Conservation (phyloP, 352 stramenopile species). For the Phytophthora crassamura region DNA sequence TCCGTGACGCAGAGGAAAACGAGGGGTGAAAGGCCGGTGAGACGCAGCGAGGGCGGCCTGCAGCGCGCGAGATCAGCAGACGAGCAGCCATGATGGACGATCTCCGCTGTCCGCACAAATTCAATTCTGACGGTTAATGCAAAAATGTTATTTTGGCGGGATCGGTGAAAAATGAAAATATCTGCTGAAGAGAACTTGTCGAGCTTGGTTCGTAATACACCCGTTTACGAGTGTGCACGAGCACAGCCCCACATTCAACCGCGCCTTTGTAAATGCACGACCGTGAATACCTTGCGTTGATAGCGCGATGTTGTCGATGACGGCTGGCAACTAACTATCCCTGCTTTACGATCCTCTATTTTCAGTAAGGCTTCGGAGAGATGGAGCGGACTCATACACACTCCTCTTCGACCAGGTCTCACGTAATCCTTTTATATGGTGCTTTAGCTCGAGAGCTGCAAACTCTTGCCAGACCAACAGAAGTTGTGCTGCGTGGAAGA, state of each 20-base stretch:
- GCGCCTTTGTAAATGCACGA: too few relatives aligned
- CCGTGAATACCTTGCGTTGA: too few relatives aligned
- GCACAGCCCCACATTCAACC: too few relatives aligned
- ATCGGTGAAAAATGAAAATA: slow-evolving; percentile 6
- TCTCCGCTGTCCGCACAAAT: slow-evolving; percentile 7
- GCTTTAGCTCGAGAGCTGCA: slow-evolving; percentile 28
- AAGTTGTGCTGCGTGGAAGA: slow-evolving; percentile 63
- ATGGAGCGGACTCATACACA: too few relatives aligned
- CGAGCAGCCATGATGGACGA: slow-evolving; percentile 20
- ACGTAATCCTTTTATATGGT: too few relatives aligned
- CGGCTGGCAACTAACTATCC: too few relatives aligned
- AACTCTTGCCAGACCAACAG: slow-evolving; percentile 56
- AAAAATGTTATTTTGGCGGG: background rate
- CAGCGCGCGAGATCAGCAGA: slow-evolving; percentile 20
- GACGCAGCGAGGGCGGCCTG: slow-evolving; percentile 7
- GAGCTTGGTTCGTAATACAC: too few relatives aligned
- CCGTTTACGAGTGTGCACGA: too few relatives aligned
- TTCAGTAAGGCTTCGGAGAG: too few relatives aligned
- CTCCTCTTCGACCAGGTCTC: too few relatives aligned
- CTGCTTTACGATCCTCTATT: too few relatives aligned
- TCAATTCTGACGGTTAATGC: slow-evolving; percentile 6
- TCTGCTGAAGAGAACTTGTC: slow-evolving; percentile 11
- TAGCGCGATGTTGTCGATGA: too few relatives aligned
- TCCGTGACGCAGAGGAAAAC: background rate
- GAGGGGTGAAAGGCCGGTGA: background rate